phyloP scores from a whole-genome alignment of 164 flowering plant genomes.

The Magnolia changhungtana region DNA sequence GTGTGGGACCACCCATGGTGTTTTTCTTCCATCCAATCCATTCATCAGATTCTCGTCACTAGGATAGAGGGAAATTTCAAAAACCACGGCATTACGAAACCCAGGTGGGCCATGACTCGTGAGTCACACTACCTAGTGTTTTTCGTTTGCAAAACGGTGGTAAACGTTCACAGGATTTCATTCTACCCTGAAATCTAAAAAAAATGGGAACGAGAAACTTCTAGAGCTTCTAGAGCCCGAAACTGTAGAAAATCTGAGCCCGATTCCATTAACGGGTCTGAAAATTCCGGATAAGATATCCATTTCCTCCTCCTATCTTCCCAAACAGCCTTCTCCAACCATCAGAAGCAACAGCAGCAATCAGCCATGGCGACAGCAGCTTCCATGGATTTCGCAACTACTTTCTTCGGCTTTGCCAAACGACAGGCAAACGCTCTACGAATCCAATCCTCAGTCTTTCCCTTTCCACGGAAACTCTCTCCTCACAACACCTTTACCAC shows the following conservation, averaged over 20 bases:
- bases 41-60: too few species aligned
- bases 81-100: too few species aligned
- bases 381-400: constrained; percentile 37
- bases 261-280: neutral
- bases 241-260: neutral
- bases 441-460: constrained; percentile 22
- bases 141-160: too few species aligned
- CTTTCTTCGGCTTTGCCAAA: constrained; percentile 35
- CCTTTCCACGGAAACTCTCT: constrained; percentile 19
- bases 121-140: too few species aligned
- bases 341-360: neutral
- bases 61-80: too few species aligned
- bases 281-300: neutral
- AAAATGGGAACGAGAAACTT: too few species aligned
- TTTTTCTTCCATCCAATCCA: too few species aligned
- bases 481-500: neutral
- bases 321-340: neutral
- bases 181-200: too few species aligned
- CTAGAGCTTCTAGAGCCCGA: too few species aligned
- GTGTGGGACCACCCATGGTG: too few species aligned
- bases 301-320: neutral
- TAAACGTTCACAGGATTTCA: too few species aligned
- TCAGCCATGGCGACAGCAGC: constrained; percentile 45
- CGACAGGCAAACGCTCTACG: constrained; percentile 23
- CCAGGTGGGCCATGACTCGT: too few species aligned